A percentile compares a stretch with the other conserved stretches of the same genome.
Evolutionary conservation across 108 stramenopile genomes (phyloP).

Genomic region (Fragilariopsis cylindrus): DNA sequence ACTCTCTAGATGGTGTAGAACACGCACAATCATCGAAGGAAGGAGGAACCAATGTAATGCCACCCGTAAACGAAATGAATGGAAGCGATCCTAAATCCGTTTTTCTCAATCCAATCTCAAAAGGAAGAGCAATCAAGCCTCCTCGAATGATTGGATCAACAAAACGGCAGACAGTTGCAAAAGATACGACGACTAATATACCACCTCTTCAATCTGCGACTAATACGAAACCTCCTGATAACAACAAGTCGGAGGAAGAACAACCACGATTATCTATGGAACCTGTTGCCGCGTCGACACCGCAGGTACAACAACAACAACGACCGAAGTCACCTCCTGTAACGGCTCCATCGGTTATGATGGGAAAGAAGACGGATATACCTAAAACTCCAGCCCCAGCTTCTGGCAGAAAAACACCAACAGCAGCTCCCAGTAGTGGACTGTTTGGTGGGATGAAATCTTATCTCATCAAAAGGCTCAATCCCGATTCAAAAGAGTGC

Average conservation of each 20-base stretch:
- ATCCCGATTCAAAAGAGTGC: slow-evolving; percentile 76
- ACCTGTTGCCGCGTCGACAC: slow-evolving; percentile 4
- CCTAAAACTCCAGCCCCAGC: slow-evolving; percentile 23
- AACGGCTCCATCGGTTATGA: slow-evolving; percentile 37
- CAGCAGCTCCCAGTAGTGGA: slow-evolving; percentile 6
- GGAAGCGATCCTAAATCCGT: too few relatives aligned
- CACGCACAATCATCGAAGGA: not conserved
- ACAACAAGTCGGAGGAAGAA: not conserved
- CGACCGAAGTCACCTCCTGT: slow-evolving; percentile 29
- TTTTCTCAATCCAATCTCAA: not conserved
- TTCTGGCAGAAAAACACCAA: slow-evolving; percentile 22
- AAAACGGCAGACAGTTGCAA: not conserved
- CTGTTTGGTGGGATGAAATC: slow-evolving; percentile 18
- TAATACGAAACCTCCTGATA: not conserved
- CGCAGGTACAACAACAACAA: slow-evolving; percentile 8
- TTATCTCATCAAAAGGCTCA: slow-evolving; percentile 64
- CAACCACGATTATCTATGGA: not conserved
- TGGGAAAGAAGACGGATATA: slow-evolving; percentile 17
- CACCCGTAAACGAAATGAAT: not conserved
- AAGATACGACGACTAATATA: not conserved
- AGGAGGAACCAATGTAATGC: not conserved
- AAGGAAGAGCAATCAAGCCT: not conserved
- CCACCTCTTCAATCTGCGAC: not conserved
- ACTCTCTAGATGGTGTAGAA: slow-evolving; percentile 21
- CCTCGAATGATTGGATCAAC: not conserved